Conservation (phyloP, 768 basidiomycete genomes). For the Tricholomella constricta region DNA sequence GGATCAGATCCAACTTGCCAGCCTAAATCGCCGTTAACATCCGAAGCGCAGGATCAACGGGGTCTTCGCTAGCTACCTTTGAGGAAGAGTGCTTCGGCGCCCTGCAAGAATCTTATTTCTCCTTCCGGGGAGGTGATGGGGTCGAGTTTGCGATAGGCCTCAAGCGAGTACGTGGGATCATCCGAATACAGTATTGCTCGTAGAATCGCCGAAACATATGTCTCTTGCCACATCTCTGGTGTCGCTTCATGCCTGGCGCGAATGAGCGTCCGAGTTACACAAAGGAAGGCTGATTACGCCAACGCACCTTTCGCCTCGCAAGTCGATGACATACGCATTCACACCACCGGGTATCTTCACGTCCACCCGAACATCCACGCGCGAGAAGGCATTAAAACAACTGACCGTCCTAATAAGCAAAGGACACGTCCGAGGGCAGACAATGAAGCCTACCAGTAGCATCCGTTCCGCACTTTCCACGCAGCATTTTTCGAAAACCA, state of each 20-base stretch:
- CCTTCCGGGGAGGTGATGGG: slow-evolving; percentile 89
- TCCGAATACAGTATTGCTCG: slow-evolving; percentile 95
- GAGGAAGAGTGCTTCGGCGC: slow-evolving; percentile 84
- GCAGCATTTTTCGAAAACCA: slow-evolving; percentile 87
- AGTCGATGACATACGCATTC: slow-evolving; percentile 88
- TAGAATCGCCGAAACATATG: slow-evolving; percentile 90
- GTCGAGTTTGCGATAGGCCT: slow-evolving; percentile 94
- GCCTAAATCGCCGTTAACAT: slow-evolving; percentile 45
- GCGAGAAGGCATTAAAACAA: slow-evolving; percentile 97
- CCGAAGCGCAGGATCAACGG: not conserved
- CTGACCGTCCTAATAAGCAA: slow-evolving; percentile 35
- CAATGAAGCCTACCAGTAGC: slow-evolving; percentile 71
- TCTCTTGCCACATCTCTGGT: slow-evolving; percentile 94
- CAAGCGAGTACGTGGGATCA: slow-evolving; percentile 87
- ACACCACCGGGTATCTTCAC: slow-evolving; percentile 99
- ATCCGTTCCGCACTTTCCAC: slow-evolving; percentile 93
- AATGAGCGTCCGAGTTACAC: not conserved
- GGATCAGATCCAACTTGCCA: slow-evolving; percentile 99
- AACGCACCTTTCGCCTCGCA: slow-evolving; percentile 91
- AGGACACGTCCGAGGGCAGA: not conserved
- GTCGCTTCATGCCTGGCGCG: slow-evolving; percentile 80
- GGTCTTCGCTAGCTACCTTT: slow-evolving; percentile 52
- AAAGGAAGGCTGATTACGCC: not conserved
- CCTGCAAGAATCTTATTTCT: slow-evolving; percentile 88
- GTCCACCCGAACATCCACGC: slow-evolving; percentile 95